Percentiles rank a stretch among this genome's conserved stretches.
phyloP scores from a whole-genome alignment of 768 basidiomycete species.

The Boletus reticuloceps region DNA sequence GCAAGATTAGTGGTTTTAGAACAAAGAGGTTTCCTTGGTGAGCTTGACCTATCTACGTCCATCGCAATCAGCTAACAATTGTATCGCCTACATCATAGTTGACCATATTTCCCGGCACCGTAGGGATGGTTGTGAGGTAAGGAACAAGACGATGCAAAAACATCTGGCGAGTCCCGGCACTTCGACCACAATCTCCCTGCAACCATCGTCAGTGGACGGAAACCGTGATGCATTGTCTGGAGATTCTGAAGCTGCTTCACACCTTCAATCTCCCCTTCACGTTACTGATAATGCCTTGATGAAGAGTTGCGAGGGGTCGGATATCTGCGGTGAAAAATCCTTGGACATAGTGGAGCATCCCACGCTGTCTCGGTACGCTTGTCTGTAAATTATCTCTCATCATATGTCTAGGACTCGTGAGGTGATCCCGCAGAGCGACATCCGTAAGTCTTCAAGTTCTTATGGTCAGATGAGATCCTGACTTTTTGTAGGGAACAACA shows the following conservation, averaged over 20 bases:
- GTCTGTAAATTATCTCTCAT: neutral
- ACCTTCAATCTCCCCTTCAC: neutral
- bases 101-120: slow-evolving; percentile 68
- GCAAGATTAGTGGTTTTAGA: slow-evolving; percentile 77
- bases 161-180: neutral
- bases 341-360: neutral
- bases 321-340: neutral
- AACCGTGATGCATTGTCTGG: neutral
- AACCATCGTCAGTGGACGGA: neutral
- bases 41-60: slow-evolving; percentile 5
- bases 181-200: neutral
- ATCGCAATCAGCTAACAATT: neutral
- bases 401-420: neutral
- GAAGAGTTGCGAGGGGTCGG: neutral
- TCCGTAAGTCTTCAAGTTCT: slow-evolving; percentile 15
- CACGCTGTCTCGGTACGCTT: neutral
- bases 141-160: neutral
- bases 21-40: slow-evolving; percentile 78
- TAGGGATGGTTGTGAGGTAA: neutral
- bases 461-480: too few species aligned
- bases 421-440: slow-evolving; percentile 36
- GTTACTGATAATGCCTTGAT: neutral
- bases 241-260: neutral
- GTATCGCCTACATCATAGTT: slow-evolving; percentile 41
- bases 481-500: neutral